Evolutionary conservation across 2,329 filamentous ascomycete genomes (phyloP), one percentile per base, ranked within the genome.

Genomic region (Cadophora sp.): DNA sequence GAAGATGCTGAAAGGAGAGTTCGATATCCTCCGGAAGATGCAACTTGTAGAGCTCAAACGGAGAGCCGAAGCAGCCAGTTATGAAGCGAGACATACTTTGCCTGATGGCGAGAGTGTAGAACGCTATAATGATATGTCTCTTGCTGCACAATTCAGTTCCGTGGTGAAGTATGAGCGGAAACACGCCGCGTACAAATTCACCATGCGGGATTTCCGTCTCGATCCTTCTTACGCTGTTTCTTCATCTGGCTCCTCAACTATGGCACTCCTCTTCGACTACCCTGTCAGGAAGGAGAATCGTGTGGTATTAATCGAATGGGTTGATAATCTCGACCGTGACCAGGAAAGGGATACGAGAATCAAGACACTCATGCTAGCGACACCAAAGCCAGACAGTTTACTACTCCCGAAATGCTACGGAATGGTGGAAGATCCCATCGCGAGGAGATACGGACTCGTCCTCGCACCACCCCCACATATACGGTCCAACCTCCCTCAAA

Each of bases 251-350:
- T 66, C 64, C 2, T 73, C 71, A 22, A 74, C 72, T 3, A 75
- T 75, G 72, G 73, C 73, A 20, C 58, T 75, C 3, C 67, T 75
- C 1, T 75, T 75, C 18, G 72, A 74, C 47, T 75, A 75, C 56
- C 73, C 73, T 3, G 69, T 72, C 4, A 63, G 65, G 24, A 75
- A 73, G 53, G 71, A 75, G 55, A 67, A 75, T 55, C 68, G 73
- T 16, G 72, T 75, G n/a, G 73, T 75, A 2, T 59, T 75, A 8
- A 73, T 75, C 24, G 73, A 75, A 56, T 73, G 73, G 73, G 62
- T 71, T 14, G 65, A 71, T 22, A 64, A 69, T 24, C 33, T 68
- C 1, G 70, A 71, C 53, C 59, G 65, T 22, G 69, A 75, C 48
- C 66, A 67, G n/a, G 73, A 73, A 61, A 59, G 64, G 36, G 70